Evolutionary conservation across 495 filamentous ascomycete genomes (phyloP), one percentile per base, ranked within the genome.

Genomic region (Neurospora sp.): DNA sequence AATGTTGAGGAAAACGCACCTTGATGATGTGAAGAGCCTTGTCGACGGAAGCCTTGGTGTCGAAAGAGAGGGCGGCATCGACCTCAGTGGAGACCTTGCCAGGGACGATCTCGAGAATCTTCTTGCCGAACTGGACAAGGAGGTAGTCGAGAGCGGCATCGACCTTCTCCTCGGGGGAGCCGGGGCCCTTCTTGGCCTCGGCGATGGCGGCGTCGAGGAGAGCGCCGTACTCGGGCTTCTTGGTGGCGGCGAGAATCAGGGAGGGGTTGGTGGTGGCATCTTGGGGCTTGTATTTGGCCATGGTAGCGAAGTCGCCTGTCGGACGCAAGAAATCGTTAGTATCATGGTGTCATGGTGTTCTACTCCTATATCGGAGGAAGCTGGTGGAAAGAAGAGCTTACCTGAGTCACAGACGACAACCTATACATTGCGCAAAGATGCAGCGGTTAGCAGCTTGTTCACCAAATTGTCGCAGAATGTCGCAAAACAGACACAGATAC

Each of bases 221-320:
- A 79, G 90, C 88, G 78, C 94, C 94, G 82, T 99, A 99, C 82
- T 97, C 94, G 80, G 92, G 81, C 89, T 98, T 99, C 89, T 99
- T 97, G 81, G 96, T 93, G 72, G 96, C 96, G 77, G 93, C 94
- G 81, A 99, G 89, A 84, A 99, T 98, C 79, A 99, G 88, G 75
- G 96, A 98, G 45, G 96, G 96, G 88, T 99, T 99, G 83, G 96
- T 99, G 80, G 94, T 98, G 79, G 94, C 96, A 92, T 99, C 96
- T 89, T 98, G 94, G 72, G 96, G 96, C 89, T 97, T 96, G 90
- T 99, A 99, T 87, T 99, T 98, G 88, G 87, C 94, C 83, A 99
- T 99, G 80, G 94, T 93, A 89, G 85, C 22, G 53, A 71, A 70
- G 38, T 31, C 70, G 41, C 70, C 59, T 45, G 69, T 53, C 38